Evolutionary conservation across 78 protist species (phyloP).

Genomic region (Dictyostelium intermedium): DNA sequence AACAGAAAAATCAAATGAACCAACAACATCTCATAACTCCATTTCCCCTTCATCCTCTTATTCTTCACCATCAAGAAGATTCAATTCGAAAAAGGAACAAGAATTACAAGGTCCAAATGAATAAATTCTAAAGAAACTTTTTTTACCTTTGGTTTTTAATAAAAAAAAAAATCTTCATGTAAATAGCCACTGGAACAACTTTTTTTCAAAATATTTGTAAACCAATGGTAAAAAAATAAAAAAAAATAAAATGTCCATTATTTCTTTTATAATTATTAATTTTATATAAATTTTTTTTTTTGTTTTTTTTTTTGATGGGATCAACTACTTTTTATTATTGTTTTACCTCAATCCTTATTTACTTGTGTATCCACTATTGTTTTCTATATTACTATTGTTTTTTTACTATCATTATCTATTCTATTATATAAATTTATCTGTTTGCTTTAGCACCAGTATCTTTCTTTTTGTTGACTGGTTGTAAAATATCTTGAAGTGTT

Average conservation of each 20-base stretch:
- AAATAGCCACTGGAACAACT: neutral
- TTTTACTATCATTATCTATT: neutral
- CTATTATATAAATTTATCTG: neutral
- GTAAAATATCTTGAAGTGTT: slow-evolving; percentile 59
- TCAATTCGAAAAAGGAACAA: slow-evolving; percentile 12
- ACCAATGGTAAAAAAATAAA: too few relatives aligned
- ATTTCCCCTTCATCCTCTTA: slow-evolving; percentile 10
- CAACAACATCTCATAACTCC: neutral
- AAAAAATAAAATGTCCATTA: too few relatives aligned
- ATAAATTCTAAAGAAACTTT: neutral
- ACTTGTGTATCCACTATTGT: neutral
- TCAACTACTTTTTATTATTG: neutral
- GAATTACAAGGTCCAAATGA: neutral
- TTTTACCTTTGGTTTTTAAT: neutral
- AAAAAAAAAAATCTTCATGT: neutral
- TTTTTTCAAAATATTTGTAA: too few relatives aligned
- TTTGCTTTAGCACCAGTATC: slow-evolving; percentile 81
- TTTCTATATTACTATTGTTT: neutral
- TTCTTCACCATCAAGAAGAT: slow-evolving; percentile 34
- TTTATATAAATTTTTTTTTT: neutral
- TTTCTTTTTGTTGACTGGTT: slow-evolving; percentile 71
- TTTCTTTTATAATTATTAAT: too few relatives aligned
- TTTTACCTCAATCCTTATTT: neutral
- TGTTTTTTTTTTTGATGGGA: neutral
- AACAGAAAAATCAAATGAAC: neutral